phyloP scores from a whole-genome alignment of 2,329 filamentous ascomycete genomes.

The Amauroascus niger region DNA sequence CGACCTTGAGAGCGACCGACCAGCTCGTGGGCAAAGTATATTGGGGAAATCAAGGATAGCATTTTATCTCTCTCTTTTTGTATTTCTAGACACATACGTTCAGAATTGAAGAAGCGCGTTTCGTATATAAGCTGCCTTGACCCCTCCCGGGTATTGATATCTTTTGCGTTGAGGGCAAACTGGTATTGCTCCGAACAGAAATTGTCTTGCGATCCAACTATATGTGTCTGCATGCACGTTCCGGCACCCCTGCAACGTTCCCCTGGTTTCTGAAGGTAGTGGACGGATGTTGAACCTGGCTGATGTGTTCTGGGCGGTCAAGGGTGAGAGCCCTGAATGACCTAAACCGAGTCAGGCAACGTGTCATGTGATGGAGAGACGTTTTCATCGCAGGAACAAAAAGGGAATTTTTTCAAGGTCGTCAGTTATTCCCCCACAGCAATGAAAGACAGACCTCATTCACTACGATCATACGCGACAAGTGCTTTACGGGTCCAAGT shows the following conservation, averaged over 20 bases:
- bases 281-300: no score
- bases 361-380: no score
- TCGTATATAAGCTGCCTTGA: neutral
- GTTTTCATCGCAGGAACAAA: no score
- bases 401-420: no score
- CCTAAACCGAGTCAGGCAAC: no score
- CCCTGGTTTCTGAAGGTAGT: neutral
- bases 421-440: no score
- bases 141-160: neutral
- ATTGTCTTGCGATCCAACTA: neutral
- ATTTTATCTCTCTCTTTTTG: constrained; percentile 5
- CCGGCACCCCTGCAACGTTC: neutral
- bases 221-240: neutral
- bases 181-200: neutral
- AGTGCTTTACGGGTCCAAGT: no score
- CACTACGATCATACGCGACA: no score
- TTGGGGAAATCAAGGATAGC: constrained; percentile 2
- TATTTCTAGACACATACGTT: neutral
- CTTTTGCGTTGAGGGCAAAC: no score
- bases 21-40: neutral
- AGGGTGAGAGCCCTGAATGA: no score
- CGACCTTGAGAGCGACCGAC: neutral
- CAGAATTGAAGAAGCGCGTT: neutral
- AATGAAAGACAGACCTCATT: no score
- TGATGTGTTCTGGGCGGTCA: neutral